Percentiles rank a stretch among this genome's conserved stretches.
These are phyloP conservation scores for Acaromyces ingoldii DNA, from an alignment of 1,284 basidiomycete species.

Conservation along the genomic window DNA sequence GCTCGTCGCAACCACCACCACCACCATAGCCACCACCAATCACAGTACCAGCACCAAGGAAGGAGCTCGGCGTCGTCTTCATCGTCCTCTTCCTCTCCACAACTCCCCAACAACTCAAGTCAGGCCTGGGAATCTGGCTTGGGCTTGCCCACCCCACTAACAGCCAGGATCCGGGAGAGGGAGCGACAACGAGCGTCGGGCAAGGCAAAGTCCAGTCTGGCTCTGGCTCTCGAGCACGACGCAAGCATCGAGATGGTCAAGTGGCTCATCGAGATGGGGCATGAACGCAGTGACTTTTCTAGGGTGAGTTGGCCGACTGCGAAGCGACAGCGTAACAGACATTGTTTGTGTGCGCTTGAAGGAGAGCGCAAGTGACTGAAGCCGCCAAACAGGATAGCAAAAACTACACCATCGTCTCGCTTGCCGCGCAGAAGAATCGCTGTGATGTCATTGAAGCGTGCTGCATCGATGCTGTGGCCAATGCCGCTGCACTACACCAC, in stretches of 20 bases:
- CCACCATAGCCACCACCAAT: too few species aligned
- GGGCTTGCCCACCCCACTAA: too few species aligned
- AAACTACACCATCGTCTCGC: constrained; percentile 22
- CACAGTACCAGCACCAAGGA: too few species aligned
- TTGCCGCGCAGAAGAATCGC: constrained; percentile 30
- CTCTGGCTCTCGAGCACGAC: constrained; percentile 30
- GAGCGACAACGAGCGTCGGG: background rate
- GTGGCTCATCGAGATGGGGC: constrained; percentile 43
- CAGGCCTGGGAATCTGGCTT: background rate
- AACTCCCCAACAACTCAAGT: background rate
- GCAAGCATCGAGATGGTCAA: constrained; percentile 32
- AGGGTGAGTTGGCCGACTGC: too few species aligned
- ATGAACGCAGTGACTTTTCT: constrained; percentile 26
- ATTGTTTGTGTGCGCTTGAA: background rate
- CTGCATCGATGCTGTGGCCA: constrained; percentile 7
- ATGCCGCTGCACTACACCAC: constrained; percentile 6
- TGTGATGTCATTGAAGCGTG: constrained; percentile 19
- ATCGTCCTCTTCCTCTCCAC: too few species aligned
- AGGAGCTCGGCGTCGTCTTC: too few species aligned
- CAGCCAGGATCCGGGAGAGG: background rate
- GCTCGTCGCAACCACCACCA: too few species aligned
- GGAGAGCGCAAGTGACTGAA: background rate
- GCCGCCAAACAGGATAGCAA: background rate
- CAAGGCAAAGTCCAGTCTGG: constrained; percentile 10
- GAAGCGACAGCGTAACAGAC: too few species aligned